Evolutionary conservation across 164 flowering plant species (phyloP).

Genomic region (Magnolia changhungtana): DNA sequence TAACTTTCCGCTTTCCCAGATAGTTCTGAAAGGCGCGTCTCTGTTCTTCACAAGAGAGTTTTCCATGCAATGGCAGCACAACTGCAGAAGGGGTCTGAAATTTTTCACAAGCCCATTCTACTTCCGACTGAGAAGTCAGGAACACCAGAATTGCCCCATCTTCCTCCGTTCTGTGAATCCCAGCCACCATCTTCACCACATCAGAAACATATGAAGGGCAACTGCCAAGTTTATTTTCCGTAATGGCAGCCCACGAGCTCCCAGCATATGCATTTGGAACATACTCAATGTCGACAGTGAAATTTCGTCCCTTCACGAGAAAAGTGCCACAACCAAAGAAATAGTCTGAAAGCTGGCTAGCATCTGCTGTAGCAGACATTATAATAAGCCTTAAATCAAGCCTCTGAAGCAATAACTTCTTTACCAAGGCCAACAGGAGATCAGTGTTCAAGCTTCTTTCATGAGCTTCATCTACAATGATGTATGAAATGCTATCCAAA

Average conservation of each 20-base stretch:
- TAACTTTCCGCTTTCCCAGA: slow-evolving; percentile 71
- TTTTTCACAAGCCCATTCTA: slow-evolving; percentile 94
- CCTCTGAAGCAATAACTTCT: slow-evolving; percentile 53
- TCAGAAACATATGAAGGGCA: slow-evolving; percentile 52
- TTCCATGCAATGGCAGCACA: slow-evolving; percentile 81
- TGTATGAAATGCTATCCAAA: slow-evolving; percentile 60
- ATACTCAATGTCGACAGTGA: slow-evolving; percentile 78
- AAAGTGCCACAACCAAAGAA: slow-evolving; percentile 64
- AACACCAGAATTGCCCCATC: slow-evolving; percentile 89
- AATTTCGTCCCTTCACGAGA: slow-evolving; percentile 71
- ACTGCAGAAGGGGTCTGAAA: slow-evolving; percentile 48
- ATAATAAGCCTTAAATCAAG: slow-evolving; percentile 68
- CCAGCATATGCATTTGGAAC: slow-evolving; percentile 34
- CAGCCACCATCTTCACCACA: slow-evolving; percentile 54
- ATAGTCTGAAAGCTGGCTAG: slow-evolving; percentile 67
- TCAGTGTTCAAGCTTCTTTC: slow-evolving; percentile 96
- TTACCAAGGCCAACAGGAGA: slow-evolving; percentile 76
- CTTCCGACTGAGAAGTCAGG: slow-evolving; percentile 84
- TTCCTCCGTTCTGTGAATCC: slow-evolving; percentile 58
- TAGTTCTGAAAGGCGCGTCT: slow-evolving; percentile 50
- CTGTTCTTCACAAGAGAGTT: slow-evolving; percentile 82
- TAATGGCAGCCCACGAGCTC: slow-evolving; percentile 11
- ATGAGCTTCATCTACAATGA: slow-evolving; percentile 96
- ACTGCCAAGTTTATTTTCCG: slow-evolving; percentile 15
- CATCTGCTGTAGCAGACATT: slow-evolving; percentile 98